Evolutionary conservation across 805 yeast genomes (phyloP).

Genomic region (Wickerhamiella kurtzmanii): DNA sequence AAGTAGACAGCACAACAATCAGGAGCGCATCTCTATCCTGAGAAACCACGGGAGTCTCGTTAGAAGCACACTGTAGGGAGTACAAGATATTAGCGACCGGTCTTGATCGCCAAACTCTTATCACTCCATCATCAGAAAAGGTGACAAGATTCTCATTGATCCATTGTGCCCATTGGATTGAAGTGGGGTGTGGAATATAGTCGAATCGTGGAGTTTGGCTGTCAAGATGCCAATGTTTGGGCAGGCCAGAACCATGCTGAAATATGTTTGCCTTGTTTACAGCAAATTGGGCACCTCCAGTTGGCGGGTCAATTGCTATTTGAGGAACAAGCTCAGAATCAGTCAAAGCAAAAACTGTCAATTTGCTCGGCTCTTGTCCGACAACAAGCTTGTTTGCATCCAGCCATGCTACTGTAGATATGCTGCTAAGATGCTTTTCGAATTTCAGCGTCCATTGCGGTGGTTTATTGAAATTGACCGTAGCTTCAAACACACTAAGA

Average conservation of each 20-base stretch:
- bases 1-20: background rate
- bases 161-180: conserved; percentile 50
- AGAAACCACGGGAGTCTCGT: background rate
- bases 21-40: conserved; percentile 1
- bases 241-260: conserved; percentile 24
- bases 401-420: conserved; percentile 48
- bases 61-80: background rate
- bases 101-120: conserved; percentile 46
- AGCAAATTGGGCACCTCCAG: background rate
- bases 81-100: background rate
- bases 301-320: too few species aligned
- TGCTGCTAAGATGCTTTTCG: conserved; percentile 1
- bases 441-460: conserved; percentile 5
- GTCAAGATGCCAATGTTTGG: conserved; percentile 63
- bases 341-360: background rate
- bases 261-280: background rate
- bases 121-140: conserved; percentile 39
- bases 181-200: conserved; percentile 51
- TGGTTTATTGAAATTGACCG: conserved; percentile 14
- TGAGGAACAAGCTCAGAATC: too few species aligned
- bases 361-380: conserved; percentile 11
- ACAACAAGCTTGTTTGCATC: conserved; percentile 38
- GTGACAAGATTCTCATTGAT: conserved; percentile 42
- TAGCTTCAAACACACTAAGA: conserved; percentile 19
- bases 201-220: conserved; percentile 53